Evolutionary conservation across 345 rosid species (phyloP), one percentile per base, ranked within the genome.

Genomic region (Alliaria petiolata): DNA sequence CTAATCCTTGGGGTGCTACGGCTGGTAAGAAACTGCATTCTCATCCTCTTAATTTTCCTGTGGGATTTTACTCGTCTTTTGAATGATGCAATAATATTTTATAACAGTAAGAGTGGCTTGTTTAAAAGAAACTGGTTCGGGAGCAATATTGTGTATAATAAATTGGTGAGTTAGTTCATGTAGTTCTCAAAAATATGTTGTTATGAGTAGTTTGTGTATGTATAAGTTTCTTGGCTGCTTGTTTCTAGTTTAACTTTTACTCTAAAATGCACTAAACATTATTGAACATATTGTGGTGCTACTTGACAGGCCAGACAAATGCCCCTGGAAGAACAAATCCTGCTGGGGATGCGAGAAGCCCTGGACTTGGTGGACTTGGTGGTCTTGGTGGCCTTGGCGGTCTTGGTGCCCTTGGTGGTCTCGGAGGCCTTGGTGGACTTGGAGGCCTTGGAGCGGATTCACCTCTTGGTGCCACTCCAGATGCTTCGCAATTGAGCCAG

Each of bases 1-100:
- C 97, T 31, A 91, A 91, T 42, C 97, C 97, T 26, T 91, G 97
- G 97, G 79, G 80, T 71, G 79, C 70, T 49, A 61, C 85, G 0
- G 81, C 74, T 64, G 86, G 88, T 82, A 75, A 80, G 73, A 43
- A 67, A 47, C 73, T 33, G 7, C 44, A 36, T 57, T 44, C 35
- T 66, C 25, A 39, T 62, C 62, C 45, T 61, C 31, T n/a, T n/a
- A n/a, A n/a, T n/a, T n/a, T n/a, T n/a, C n/a, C n/a, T n/a, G n/a
- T n/a, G n/a, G n/a, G n/a, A n/a, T n/a, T n/a, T n/a, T n/a, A n/a
- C n/a, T n/a, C n/a, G n/a, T n/a, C n/a, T 30, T 30, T 36, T 3
- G 51, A 54, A 63, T 2, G 30, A 49, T 39, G 12, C 8, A 19
- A 30, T 39, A 30, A 1, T 57, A 20, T 28, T 40, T 26, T 7